These are phyloP conservation scores for Umbelopsis ramanniana DNA, from an alignment of 192 early-diverging fungal species.

Conservation along the genomic window DNA sequence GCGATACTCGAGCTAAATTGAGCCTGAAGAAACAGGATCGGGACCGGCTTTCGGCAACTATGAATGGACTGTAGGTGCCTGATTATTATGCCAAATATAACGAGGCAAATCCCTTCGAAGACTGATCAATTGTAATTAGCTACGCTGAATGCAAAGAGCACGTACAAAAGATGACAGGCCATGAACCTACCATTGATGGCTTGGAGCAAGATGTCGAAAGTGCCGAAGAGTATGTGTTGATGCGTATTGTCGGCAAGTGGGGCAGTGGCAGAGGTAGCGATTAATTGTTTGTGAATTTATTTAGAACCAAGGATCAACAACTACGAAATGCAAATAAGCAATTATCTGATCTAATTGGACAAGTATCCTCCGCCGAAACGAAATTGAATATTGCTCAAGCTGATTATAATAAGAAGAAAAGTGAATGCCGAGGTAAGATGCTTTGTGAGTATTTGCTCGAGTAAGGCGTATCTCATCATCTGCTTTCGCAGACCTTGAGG, in stretches of 20 bases:
- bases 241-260: background rate
- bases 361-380: background rate
- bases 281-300: background rate
- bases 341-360: background rate
- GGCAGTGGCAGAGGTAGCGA: background rate
- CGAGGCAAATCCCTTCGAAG: too few species aligned
- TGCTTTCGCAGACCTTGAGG: background rate
- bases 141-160: conserved; percentile 26
- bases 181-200: conserved; percentile 23
- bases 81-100: background rate
- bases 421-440: background rate
- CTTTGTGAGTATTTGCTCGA: background rate
- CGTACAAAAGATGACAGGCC: background rate
- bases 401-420: background rate
- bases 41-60: conserved; percentile 31
- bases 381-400: conserved; percentile 19
- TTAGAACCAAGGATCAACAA: background rate
- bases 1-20: conserved; percentile 66
- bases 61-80: conserved; percentile 9
- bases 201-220: conserved; percentile 25
- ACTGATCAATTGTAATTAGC: background rate
- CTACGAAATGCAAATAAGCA: background rate
- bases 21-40: conserved; percentile 58
- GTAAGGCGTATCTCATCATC: background rate
- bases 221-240: background rate